Conservation (phyloP, 192 early-diverging fungal species). For the Linnemannia schmuckeri region DNA sequence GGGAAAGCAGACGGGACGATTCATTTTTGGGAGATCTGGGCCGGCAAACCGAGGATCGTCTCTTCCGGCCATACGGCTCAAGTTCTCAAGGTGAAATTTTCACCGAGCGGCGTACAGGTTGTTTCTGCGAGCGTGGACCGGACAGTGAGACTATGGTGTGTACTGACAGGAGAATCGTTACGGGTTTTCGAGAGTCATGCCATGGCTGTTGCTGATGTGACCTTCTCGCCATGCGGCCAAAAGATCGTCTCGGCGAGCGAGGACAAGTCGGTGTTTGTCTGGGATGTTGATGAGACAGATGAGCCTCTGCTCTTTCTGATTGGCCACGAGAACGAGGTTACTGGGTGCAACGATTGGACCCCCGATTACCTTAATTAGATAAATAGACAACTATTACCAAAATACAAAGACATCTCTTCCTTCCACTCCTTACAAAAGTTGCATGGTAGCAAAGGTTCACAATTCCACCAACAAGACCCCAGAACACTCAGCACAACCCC, state of each 20-base stretch:
- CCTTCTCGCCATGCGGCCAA: background rate
- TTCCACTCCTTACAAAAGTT: too few relatives aligned
- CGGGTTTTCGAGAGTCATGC: background rate
- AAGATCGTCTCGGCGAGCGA: constrained; percentile 6
- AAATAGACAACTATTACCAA: too few relatives aligned
- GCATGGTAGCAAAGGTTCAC: too few relatives aligned
- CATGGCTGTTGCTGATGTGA: background rate
- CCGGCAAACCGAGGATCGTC: background rate
- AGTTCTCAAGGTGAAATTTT: background rate
- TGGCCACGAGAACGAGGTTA: background rate
- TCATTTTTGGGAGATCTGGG: background rate
- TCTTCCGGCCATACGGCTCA: background rate
- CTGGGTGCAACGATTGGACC: too few relatives aligned
- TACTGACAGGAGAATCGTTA: background rate
- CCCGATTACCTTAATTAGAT: too few relatives aligned
- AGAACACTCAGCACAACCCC: too few relatives aligned
- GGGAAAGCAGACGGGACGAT: background rate
- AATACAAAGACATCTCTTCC: too few relatives aligned
- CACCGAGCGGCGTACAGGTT: background rate
- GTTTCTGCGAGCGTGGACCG: background rate
- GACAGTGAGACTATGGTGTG: background rate
- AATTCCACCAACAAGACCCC: too few relatives aligned
- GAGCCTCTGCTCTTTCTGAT: background rate
- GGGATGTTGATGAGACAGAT: background rate
- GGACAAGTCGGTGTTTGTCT: constrained; percentile 7